A percentile compares a stretch with the other conserved stretches of the same genome.
Conservation (phyloP, 2,329 filamentous ascomycete species). For the Anthostomella pinea region DNA sequence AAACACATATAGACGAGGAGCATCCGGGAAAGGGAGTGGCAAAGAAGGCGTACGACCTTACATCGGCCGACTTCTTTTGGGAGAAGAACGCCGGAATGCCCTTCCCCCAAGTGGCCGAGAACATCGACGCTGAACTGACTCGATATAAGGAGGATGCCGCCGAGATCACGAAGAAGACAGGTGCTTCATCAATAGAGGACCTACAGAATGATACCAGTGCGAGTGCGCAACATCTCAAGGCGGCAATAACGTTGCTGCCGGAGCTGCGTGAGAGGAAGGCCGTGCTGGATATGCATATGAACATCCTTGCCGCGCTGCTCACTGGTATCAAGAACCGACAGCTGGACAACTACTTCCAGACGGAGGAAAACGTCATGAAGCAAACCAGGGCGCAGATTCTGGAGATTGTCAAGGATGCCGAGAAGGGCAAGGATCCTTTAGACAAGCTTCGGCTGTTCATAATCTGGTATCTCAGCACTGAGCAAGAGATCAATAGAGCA, state of each 20-base stretch:
- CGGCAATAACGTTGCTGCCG: constrained; percentile 87
- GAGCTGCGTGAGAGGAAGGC: constrained; percentile 90
- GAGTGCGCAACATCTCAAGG: constrained; percentile 91
- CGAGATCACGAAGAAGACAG: constrained; percentile 92
- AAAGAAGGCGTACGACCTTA: constrained; percentile 89
- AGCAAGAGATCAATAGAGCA: constrained; percentile 76
- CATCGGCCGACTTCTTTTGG: constrained; percentile 94
- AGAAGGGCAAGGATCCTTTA: constrained; percentile 77
- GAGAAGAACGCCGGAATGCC: constrained; percentile 84
- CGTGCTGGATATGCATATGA: constrained; percentile 98
- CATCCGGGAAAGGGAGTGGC: constrained; percentile 71
- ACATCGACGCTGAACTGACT: constrained; percentile 89
- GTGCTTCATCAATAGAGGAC: constrained; percentile 88
- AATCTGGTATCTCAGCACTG: constrained; percentile 95
- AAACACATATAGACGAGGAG: constrained; percentile 74
- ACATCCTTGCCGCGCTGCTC: constrained; percentile 76
- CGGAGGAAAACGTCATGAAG: constrained; percentile 90
- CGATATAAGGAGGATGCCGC: constrained; percentile 94
- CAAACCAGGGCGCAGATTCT: constrained; percentile 86
- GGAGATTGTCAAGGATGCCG: constrained; percentile 75
- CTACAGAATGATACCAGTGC: constrained; percentile 84
- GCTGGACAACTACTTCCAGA: constrained; percentile 91
- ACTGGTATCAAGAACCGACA: constrained; percentile 90
- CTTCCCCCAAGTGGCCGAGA: constrained; percentile 93
- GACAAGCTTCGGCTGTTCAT: constrained; percentile 94